phyloP scores from a whole-genome alignment of 2,329 filamentous ascomycete species.

The Aspergillus costaricaensis region DNA sequence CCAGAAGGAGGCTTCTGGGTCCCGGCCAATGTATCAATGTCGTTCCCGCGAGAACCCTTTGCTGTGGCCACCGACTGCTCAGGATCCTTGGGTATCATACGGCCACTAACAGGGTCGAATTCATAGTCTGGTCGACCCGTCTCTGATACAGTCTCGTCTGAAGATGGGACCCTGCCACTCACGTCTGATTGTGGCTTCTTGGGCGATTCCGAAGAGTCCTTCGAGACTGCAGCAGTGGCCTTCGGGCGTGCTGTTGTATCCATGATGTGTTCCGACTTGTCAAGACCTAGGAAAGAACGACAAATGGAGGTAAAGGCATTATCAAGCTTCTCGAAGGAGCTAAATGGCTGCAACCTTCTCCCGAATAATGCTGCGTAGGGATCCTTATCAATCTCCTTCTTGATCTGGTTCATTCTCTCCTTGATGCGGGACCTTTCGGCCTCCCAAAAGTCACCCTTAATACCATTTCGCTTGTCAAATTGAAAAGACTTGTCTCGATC shows the following conservation, averaged over 20 bases:
- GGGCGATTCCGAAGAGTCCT: background rate
- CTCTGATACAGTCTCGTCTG: background rate
- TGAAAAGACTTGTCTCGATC: background rate
- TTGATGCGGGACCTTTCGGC: slow-evolving; percentile 25
- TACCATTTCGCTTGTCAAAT: background rate
- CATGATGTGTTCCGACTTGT: slow-evolving; percentile 1
- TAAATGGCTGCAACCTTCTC: slow-evolving; percentile 31
- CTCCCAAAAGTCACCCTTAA: slow-evolving; percentile 23
- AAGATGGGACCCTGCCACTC: background rate
- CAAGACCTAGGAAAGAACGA: slow-evolving; percentile 30
- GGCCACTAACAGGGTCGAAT: slow-evolving; percentile 47
- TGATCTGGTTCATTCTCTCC: slow-evolving; percentile 40
- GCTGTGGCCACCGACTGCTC: background rate
- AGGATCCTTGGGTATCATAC: slow-evolving; percentile 36
- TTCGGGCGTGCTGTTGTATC: slow-evolving; percentile 4
- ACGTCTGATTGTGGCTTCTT: slow-evolving; percentile 9
- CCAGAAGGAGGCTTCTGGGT: background rate
- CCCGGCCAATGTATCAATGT: background rate
- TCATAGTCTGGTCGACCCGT: slow-evolving; percentile 20
- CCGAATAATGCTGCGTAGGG: slow-evolving; percentile 47
- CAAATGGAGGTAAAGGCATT: slow-evolving; percentile 34
- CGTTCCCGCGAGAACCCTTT: background rate
- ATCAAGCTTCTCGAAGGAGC: slow-evolving; percentile 22
- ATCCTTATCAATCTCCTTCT: slow-evolving; percentile 37
- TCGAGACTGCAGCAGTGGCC: slow-evolving; percentile 4